phyloP scores from a whole-genome alignment of 2,329 filamentous ascomycete species.

The Rutstroemia sydowiana region DNA sequence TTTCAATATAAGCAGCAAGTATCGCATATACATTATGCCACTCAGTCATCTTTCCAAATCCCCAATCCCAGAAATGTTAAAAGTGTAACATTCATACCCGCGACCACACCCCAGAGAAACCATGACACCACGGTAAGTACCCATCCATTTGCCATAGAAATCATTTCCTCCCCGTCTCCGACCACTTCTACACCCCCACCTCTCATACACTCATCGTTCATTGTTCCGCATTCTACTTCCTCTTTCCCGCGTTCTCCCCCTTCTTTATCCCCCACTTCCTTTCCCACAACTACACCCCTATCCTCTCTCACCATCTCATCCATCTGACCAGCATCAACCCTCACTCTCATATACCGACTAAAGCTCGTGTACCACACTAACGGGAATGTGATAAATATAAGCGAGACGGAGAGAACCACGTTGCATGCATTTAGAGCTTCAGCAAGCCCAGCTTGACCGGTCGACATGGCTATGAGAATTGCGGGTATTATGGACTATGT shows the following conservation, averaged over 20 bases:
- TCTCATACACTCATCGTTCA: background rate
- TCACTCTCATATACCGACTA: constrained; percentile 64
- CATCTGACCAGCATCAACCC: no score
- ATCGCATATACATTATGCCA: no score
- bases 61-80: constrained; percentile 52
- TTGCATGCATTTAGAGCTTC: constrained; percentile 66
- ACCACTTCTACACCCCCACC: background rate
- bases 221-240: no score
- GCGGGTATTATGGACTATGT: constrained; percentile 68
- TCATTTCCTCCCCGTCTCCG: constrained; percentile 9
- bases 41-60: constrained; percentile 5
- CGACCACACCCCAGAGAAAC: constrained; percentile 65
- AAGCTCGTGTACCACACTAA: constrained; percentile 77
- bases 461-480: constrained; percentile 71
- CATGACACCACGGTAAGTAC: constrained; percentile 47
- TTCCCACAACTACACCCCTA: constrained; percentile 7
- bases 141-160: constrained; percentile 62
- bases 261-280: background rate
- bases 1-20: no score
- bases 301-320: no score
- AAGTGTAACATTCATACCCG: constrained; percentile 67
- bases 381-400: constrained; percentile 73
- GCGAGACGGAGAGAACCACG: constrained; percentile 68
- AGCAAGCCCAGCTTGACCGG: constrained; percentile 61
- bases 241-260: no score